Evolutionary conservation across 176 grass and related monocot genomes (phyloP).

Genomic region (Olyra latifolia): DNA sequence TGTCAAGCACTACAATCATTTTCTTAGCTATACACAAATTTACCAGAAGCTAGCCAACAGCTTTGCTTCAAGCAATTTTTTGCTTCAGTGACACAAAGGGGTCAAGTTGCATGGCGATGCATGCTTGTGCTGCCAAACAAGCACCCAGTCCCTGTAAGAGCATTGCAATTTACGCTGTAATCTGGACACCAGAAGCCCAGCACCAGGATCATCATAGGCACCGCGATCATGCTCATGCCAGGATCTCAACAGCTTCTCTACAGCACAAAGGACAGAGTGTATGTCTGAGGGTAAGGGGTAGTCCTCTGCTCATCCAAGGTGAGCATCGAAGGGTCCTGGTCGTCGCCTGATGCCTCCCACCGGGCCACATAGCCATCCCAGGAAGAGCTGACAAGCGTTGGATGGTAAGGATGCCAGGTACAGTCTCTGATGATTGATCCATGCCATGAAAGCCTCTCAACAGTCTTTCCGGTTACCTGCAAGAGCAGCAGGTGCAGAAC

Average conservation of each 20-base stretch:
- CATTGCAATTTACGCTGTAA: neutral
- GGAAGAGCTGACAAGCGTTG: slow-evolving; percentile 71
- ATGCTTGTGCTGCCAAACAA: neutral
- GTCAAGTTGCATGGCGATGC: neutral
- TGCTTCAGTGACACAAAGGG: neutral
- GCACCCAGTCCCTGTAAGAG: neutral
- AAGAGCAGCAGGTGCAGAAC: neutral
- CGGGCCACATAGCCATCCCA: slow-evolving; percentile 73
- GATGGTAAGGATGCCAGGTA: slow-evolving; percentile 75
- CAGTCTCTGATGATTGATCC: slow-evolving; percentile 75
- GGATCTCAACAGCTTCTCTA: slow-evolving; percentile 23
- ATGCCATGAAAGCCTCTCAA: slow-evolving; percentile 67
- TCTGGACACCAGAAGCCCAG: neutral
- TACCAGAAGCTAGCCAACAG: neutral
- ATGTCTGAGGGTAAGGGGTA: slow-evolving; percentile 16
- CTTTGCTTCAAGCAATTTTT: neutral
- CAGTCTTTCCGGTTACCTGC: slow-evolving; percentile 58
- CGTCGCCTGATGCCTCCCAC: slow-evolving; percentile 65
- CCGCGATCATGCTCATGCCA: neutral
- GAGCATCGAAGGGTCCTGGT: slow-evolving; percentile 23
- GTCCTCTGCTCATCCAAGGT: slow-evolving; percentile 7
- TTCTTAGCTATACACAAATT: neutral
- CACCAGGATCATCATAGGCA: neutral
- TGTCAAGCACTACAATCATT: neutral
- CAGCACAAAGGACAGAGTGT: slow-evolving; percentile 20